A percentile compares a stretch with the other conserved stretches of the same genome.
These are phyloP conservation scores for Chaetoscypha palmicola DNA, from an alignment of 2,329 filamentous ascomycete species.

Conservation along the genomic window DNA sequence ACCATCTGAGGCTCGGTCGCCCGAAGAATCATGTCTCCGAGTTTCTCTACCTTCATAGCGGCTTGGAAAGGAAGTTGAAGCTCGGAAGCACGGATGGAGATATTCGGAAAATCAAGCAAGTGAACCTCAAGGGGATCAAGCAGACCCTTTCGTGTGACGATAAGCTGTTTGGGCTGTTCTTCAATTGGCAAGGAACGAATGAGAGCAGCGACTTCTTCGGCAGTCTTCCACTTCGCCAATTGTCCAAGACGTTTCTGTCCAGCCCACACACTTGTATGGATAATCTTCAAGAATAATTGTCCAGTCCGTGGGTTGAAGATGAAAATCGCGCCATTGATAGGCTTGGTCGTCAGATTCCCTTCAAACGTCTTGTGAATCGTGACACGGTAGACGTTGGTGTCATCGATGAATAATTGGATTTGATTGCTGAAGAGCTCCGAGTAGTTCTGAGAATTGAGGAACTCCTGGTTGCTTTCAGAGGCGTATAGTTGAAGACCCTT, in stretches of 20 bases:
- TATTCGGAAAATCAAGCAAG: conserved; percentile 96
- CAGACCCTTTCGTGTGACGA: conserved; percentile 94
- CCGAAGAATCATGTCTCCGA: conserved; percentile 96
- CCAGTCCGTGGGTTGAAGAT: conserved; percentile 99
- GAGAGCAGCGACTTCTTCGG: conserved; percentile 96
- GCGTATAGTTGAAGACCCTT: conserved; percentile 98
- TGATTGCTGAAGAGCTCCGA: conserved; percentile 99
- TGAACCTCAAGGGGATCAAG: conserved; percentile 96
- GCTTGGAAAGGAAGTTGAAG: conserved; percentile 97
- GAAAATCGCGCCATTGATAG: conserved; percentile 98
- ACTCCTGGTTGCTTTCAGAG: conserved; percentile 98
- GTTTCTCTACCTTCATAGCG: conserved; percentile 99
- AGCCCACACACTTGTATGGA: conserved; percentile 98
- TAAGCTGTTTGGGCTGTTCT: conserved; percentile 97
- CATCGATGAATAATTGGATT: conserved; percentile 97
- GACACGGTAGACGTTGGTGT: conserved; percentile 98
- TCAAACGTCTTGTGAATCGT: conserved; percentile 99
- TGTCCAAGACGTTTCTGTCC: conserved; percentile 98
- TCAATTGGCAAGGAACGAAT: conserved; percentile 94
- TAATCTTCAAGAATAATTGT: conserved; percentile 97
- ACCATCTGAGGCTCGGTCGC: conserved; percentile 99
- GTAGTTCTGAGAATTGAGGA: conserved; percentile 98
- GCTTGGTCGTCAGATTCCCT: conserved; percentile 97
- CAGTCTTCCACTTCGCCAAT: conserved; percentile 98
- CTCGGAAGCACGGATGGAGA: conserved; percentile 95